phyloP scores from a whole-genome alignment of 2,329 filamentous ascomycete genomes.

The Epichloe gansuensis region DNA sequence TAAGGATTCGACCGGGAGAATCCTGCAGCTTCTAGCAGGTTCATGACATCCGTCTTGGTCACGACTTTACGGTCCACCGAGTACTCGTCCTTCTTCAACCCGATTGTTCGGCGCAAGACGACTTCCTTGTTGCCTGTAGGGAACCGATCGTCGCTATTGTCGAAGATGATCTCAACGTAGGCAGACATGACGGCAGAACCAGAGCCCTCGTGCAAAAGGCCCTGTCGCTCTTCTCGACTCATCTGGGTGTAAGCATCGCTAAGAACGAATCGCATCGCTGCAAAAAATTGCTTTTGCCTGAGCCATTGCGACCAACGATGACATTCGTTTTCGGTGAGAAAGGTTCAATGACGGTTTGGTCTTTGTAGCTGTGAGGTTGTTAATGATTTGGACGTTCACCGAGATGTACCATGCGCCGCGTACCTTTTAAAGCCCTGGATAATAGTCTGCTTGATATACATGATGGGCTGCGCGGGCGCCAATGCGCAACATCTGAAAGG shows the following conservation, averaged over 20 bases:
- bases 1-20: conserved; percentile 97
- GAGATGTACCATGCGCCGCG: conserved; percentile 10
- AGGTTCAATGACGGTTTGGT: conserved; percentile 96
- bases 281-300: conserved; percentile 99
- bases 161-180: conserved; percentile 98
- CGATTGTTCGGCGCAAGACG: conserved; percentile 84
- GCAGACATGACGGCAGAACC: conserved; percentile 97
- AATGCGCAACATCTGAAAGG: conserved; percentile 24
- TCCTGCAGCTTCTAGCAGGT: conserved; percentile 86
- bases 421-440: conserved; percentile 99
- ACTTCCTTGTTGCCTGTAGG: conserved; percentile 87
- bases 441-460: conserved; percentile 99
- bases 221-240: conserved; percentile 89
- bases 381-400: conserved; percentile 8
- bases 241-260: conserved; percentile 96
- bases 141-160: conserved; percentile 93
- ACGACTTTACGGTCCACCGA: conserved; percentile 94
- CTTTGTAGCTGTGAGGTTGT: conserved; percentile 69
- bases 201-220: conserved; percentile 92
- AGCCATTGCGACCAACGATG: conserved; percentile 97
- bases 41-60: conserved; percentile 88
- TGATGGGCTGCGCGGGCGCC: conserved; percentile 35
- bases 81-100: conserved; percentile 96
- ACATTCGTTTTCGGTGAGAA: conserved; percentile 98
- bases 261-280: conserved; percentile 94